These are phyloP conservation scores for Trametes maxima DNA, from an alignment of 768 basidiomycete genomes.

Conservation along the genomic window DNA sequence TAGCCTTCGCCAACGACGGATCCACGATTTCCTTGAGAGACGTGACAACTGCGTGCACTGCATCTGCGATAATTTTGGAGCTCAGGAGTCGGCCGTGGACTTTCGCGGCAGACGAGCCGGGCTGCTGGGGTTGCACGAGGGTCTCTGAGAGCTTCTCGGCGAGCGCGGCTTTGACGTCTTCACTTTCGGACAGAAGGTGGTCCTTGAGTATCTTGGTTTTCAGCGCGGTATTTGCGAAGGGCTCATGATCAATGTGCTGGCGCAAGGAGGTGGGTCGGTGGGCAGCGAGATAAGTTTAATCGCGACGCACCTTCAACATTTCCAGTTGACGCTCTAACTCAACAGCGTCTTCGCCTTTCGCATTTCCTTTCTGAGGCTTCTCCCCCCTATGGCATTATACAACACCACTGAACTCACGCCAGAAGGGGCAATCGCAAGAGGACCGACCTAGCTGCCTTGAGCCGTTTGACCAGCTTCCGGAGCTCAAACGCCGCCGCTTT, in stretches of 20 bases:
- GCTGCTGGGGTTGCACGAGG: conserved; percentile 36
- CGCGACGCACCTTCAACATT: conserved; percentile 59
- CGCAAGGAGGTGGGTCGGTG: neutral
- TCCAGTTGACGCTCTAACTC: conserved; percentile 64
- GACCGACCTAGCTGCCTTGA: conserved; percentile 69
- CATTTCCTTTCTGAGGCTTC: conserved; percentile 37
- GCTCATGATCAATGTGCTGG: conserved; percentile 50
- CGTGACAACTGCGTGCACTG: conserved; percentile 53
- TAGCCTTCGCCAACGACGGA: conserved; percentile 25
- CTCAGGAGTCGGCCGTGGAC: conserved; percentile 75
- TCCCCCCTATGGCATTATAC: conserved; percentile 8
- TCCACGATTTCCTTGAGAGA: conserved; percentile 49
- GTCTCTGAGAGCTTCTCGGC: conserved; percentile 45
- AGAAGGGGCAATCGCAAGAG: neutral
- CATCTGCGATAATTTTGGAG: conserved; percentile 69
- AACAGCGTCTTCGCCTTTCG: conserved; percentile 40
- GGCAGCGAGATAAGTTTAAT: neutral
- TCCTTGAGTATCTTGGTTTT: conserved; percentile 76
- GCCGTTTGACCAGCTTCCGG: conserved; percentile 79
- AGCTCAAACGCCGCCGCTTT: conserved; percentile 81
- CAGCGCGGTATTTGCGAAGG: conserved; percentile 66
- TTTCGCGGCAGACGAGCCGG: conserved; percentile 54
- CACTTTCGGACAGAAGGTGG: conserved; percentile 52
- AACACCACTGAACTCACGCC: neutral
- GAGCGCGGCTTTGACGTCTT: conserved; percentile 49